A percentile compares a stretch with the other conserved stretches of the same genome.
Conservation (phyloP, 1,284 basidiomycete species). For the Cutaneotrichosporon dermatis region DNA sequence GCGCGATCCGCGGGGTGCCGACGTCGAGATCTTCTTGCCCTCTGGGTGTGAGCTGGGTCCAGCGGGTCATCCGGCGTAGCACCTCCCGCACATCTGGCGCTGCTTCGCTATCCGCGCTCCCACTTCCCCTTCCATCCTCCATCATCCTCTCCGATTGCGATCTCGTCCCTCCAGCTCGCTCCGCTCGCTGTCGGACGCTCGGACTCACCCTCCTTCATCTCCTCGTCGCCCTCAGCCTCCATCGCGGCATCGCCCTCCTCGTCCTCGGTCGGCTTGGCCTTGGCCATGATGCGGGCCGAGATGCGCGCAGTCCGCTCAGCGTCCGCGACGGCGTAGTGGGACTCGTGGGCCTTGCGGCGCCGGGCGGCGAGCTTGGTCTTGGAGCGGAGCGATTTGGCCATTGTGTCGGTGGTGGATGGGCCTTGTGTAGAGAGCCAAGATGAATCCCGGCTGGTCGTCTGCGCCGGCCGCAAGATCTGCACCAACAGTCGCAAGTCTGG, state of each 20-base stretch:
- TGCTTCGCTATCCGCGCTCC: too few species aligned
- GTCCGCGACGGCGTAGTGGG: conserved; percentile 77
- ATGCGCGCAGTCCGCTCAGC: conserved; percentile 78
- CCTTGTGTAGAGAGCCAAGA: too few species aligned
- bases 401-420: conserved; percentile 40
- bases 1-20: conserved; percentile 40
- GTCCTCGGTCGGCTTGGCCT: conserved; percentile 73
- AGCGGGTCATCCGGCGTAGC: too few species aligned
- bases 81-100: too few species aligned
- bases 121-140: too few species aligned
- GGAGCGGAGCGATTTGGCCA: conserved; percentile 91
- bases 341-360: conserved; percentile 74
- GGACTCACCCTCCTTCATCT: conserved; percentile 21
- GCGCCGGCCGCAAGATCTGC: too few species aligned
- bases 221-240: conserved; percentile 54
- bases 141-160: too few species aligned
- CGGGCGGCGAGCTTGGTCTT: conserved; percentile 82
- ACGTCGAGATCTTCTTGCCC: conserved; percentile 47
- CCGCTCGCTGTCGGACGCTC: not conserved
- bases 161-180: too few species aligned
- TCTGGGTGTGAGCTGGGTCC: conserved; percentile 6
- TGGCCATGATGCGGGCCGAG: conserved; percentile 63
- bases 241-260: conserved; percentile 55
- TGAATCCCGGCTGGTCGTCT: too few species aligned
- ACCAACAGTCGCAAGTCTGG: conserved; percentile 9